Base-by-base conservation (phyloP, 352 stramenopile species). In the Plasmopara muralis region DNA sequence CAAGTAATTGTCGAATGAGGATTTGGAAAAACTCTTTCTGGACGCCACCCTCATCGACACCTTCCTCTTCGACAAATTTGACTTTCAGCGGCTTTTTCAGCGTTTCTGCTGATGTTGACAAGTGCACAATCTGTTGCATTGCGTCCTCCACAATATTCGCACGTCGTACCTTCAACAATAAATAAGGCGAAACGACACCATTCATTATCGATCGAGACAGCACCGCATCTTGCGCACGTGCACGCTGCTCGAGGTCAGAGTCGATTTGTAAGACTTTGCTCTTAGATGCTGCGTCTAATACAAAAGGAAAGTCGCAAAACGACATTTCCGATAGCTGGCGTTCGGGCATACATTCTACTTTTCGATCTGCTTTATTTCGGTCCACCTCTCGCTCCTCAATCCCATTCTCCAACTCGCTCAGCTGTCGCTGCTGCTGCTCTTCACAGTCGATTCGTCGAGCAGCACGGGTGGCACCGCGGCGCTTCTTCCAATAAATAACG, bases 21-120 rank as follows among this genome's bases (percentile, higher is more conserved):
- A 90, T 88, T 64, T 91, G 81, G 38, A 91, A 91, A 49, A 87
- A 91, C 41, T 91, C 81, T 45, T 91, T 91, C 33, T 81, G 73
- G 12, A 91, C 81, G 7, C 81, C 81, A 31, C 81, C 81, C 63
- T 91, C 81, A 46, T 91, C 81, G 12, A 91, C 70, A 9, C 81
- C 81, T 69, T 91, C 81, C 62, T 91, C 81, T 1, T 74, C 81
- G 20, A 90, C 69, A 66, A 91, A 91, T 53, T 91, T 89, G 20
- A 91, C 76, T 41, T 91, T 91, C 0, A 91, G 61, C 2, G 81
- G 77, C 47, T 89, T 91, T 53, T 91, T 91, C 28, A 91, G 43
- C 12, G 74, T 70, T 15, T 85, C 78, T 0, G 81, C 55, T 34
- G 74, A 74, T 12, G 50, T 54, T 15, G 63, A 68, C 8, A 82